These are phyloP conservation scores for Chlamydomonas schloesseri DNA, from an alignment of 139 green algal species.

Conservation along the genomic window DNA sequence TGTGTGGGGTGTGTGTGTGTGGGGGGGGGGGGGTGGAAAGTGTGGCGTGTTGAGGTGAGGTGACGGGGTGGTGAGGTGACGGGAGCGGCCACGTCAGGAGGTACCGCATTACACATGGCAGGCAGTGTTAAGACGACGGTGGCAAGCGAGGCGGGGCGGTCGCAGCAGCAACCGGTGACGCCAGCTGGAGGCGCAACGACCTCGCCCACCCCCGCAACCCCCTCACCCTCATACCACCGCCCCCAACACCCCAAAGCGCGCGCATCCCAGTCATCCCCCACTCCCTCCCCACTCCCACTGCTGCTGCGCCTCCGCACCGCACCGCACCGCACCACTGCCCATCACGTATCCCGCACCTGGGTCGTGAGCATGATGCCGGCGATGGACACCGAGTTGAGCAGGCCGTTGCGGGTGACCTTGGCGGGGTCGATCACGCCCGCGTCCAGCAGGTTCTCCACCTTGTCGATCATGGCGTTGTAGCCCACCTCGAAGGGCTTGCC, in stretches of 20 bases:
- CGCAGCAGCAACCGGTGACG: too few relatives aligned
- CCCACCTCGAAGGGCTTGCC: conserved; percentile 89
- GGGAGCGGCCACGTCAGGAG: neutral
- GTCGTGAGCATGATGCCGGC: conserved; percentile 99
- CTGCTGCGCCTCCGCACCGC: neutral
- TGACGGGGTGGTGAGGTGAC: neutral
- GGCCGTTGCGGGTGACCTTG: conserved; percentile 94
- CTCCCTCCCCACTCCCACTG: too few relatives aligned
- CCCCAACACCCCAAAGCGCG: too few relatives aligned
- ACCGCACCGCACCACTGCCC: neutral
- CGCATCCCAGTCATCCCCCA: too few relatives aligned
- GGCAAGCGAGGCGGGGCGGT: too few relatives aligned
- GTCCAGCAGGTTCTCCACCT: conserved; percentile 84
- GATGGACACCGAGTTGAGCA: conserved; percentile 94
- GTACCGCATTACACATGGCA: too few relatives aligned
- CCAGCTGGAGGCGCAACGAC: too few relatives aligned
- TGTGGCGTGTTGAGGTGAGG: too few relatives aligned
- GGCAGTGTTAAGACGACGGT: too few relatives aligned
- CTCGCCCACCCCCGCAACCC: too few relatives aligned
- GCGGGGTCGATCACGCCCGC: conserved; percentile 96
- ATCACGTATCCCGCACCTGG: conserved; percentile 64
- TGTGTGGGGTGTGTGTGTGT: neutral
- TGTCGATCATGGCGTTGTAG: conserved; percentile 94
- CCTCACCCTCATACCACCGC: too few relatives aligned
- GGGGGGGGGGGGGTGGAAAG: too few relatives aligned